Evolutionary conservation across 371 early-diverging fungal genomes (phyloP), one percentile per base, ranked within the genome.

Genomic region (Mucor irregularis): DNA sequence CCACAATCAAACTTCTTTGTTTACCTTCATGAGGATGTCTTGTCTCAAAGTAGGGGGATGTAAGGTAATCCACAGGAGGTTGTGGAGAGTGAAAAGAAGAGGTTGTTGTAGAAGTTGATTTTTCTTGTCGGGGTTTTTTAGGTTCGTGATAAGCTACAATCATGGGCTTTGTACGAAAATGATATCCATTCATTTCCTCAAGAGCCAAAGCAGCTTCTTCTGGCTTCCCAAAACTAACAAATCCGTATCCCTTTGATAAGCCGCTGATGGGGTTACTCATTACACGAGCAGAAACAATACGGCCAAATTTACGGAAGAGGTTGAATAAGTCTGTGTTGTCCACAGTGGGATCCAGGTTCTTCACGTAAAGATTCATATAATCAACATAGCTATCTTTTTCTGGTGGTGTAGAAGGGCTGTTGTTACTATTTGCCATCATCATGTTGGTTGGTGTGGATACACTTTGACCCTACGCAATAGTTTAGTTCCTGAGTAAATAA

Each of bases 71-170:
- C 52, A 61, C 45, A 67, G 61, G 64, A 50, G 49, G 42, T 30
- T 57, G 58, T 42, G 63, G 63, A 3, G 64, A 59, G 30, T 59
- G 64, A 19, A 64, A 64, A 19, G 62, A 64, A 2, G 62, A 62
- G 0, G 66, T 58, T 11, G 64, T 50, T 16, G 64, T 57, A 0
- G 51, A 61, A 8, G 54, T 55, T 0, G 69, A 61, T 49, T 73
- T 64, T 30, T 73, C 63, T 55, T 67, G 64, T 25, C 70, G 49
- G 14, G 58, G 61, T 48, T 79, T 75, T 40, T 69, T 76, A 13
- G 79, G 74, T 50, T 75, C 76, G 56, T 79, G 79, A 50, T 65
- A 79, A 22, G 72, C 70, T 16, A 79, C 69, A 26, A 69, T 49
- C 47, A 79, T 48, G 10, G 61, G 58, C 21, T 73, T 79, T 4